Evolutionary conservation across 1,284 basidiomycete species (phyloP).

Genomic region (Ustilago hordei): DNA sequence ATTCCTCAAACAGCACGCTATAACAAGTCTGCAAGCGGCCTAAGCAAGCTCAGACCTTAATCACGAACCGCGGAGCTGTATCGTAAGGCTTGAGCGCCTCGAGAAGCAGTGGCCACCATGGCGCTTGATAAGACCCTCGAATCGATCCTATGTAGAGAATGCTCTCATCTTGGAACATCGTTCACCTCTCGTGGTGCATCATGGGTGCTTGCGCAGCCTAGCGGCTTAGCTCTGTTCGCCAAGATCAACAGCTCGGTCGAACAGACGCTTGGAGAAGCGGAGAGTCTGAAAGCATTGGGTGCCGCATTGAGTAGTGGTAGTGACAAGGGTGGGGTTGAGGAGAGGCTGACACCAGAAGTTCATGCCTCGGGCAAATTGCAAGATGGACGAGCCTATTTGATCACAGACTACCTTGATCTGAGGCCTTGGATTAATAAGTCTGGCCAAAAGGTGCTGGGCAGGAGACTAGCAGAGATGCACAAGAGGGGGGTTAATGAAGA

Average conservation of each 20-base stretch:
- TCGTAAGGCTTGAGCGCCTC: not conserved
- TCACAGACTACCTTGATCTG: slow-evolving; percentile 42
- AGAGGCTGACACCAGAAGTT: slow-evolving; percentile 28
- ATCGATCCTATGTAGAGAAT: slow-evolving; percentile 26
- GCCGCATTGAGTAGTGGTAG: slow-evolving; percentile 2
- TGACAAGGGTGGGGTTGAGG: not conserved
- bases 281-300: slow-evolving; percentile 32
- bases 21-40: not conserved
- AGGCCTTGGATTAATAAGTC: slow-evolving; percentile 19
- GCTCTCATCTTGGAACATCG: slow-evolving; percentile 28
- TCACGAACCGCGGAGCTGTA: not conserved
- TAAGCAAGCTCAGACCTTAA: not conserved
- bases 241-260: slow-evolving; percentile 35
- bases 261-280: slow-evolving; percentile 39
- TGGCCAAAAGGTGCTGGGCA: slow-evolving; percentile 24
- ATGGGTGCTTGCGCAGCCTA: slow-evolving; percentile 31
- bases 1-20: not conserved
- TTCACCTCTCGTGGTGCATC: slow-evolving; percentile 26
- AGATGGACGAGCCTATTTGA: slow-evolving; percentile 31
- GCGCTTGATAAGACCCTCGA: slow-evolving; percentile 36
- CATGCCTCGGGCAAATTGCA: slow-evolving; percentile 28
- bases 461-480: slow-evolving; percentile 38
- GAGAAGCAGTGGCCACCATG: slow-evolving; percentile 7
- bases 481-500: slow-evolving; percentile 23
- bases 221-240: slow-evolving; percentile 25